Evolutionary conservation across 768 basidiomycete genomes (phyloP).

Genomic region (Auriscalpium vulgare): DNA sequence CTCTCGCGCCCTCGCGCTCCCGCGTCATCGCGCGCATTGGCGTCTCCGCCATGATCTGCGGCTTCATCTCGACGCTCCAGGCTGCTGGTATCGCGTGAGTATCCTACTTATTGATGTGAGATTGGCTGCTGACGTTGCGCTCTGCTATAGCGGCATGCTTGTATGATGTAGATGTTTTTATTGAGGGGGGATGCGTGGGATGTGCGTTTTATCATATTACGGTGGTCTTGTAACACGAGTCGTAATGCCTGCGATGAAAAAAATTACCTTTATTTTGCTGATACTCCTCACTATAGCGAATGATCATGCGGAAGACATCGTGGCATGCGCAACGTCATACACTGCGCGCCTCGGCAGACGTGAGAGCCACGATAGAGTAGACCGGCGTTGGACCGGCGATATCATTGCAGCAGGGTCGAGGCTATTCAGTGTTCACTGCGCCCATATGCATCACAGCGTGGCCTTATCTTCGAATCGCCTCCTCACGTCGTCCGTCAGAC

Average conservation of each 20-base stretch:
- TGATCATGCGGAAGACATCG: too few relatives aligned
- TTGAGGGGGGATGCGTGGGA: background rate
- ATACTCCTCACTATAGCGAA: too few relatives aligned
- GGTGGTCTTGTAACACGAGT: background rate
- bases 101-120: background rate
- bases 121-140: background rate
- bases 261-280: background rate
- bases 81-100: conserved; percentile 53
- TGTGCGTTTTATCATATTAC: background rate
- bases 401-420: too few relatives aligned
- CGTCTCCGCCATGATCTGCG: conserved; percentile 60
- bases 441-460: too few relatives aligned
- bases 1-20: conserved; percentile 60
- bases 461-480: background rate
- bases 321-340: too few relatives aligned
- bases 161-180: conserved; percentile 13
- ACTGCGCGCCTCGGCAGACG: too few relatives aligned
- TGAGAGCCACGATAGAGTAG: too few relatives aligned
- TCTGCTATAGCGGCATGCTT: conserved; percentile 22
- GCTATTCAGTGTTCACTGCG: too few relatives aligned
- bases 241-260: background rate
- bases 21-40: conserved; percentile 68
- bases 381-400: too few relatives aligned
- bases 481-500: conserved; percentile 2
- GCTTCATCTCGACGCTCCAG: conserved; percentile 59